Conservation (phyloP, 2,329 filamentous ascomycete species). For the Cladophialophora immunda region DNA sequence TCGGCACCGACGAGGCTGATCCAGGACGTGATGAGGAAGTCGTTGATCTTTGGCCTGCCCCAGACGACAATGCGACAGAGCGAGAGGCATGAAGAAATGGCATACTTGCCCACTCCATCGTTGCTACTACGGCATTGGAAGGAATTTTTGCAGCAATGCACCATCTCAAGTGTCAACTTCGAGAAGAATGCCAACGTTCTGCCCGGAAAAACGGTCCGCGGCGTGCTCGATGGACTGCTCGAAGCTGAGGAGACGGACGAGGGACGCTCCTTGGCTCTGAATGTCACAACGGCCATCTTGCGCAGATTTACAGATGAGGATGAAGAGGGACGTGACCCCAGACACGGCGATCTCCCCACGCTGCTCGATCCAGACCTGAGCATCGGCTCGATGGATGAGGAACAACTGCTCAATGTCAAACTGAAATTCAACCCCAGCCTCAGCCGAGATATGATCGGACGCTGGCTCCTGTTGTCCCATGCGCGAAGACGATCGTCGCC, state of each 20-base stretch:
- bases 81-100: background rate
- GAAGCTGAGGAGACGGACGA: constrained; percentile 6
- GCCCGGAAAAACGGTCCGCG: background rate
- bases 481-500: background rate
- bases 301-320: constrained; percentile 14
- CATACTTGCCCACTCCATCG: constrained; percentile 28
- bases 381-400: background rate
- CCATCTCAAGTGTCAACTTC: constrained; percentile 25
- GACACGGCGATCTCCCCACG: background rate
- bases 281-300: constrained; percentile 28
- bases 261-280: constrained; percentile 10
- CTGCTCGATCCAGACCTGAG: background rate
- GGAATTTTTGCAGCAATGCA: constrained; percentile 32
- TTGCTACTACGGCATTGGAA: constrained; percentile 37
- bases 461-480: constrained; percentile 22
- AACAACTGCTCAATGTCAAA: background rate
- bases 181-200: constrained; percentile 11
- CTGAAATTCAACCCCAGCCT: constrained; percentile 9
- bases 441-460: constrained; percentile 15
- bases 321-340: background rate
- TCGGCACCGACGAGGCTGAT: constrained; percentile 33
- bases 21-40: constrained; percentile 16
- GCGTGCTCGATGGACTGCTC: constrained; percentile 13
- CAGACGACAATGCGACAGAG: background rate
- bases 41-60: constrained; percentile 28